Evolutionary conservation across 345 rosid genomes (phyloP), one percentile per base, ranked within the genome.

Genomic region (Laguncularia racemosa): DNA sequence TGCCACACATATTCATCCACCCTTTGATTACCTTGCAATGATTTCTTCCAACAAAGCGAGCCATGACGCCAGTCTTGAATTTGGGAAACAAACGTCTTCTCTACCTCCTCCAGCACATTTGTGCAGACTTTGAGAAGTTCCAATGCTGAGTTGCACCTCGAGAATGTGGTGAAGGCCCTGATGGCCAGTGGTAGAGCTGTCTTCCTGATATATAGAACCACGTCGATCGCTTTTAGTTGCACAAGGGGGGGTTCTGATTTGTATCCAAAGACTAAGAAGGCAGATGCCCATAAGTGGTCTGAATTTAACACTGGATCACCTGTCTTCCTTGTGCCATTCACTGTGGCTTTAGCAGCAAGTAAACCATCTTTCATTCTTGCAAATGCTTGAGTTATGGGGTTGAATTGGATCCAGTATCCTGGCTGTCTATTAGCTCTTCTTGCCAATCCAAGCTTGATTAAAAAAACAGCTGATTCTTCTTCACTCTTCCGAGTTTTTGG

Each of bases 1-100:
- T 83, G 90, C 96, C 96, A 92, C 71, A 92, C 92, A 44, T 86
- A 84, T 57, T 86, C 96, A 61, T 91, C 90, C 17, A 91, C 86
- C 56, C 75, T 76, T 55, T 75, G 77, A 17, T 68, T 75, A 12
- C 85, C 80, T 40, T 66, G 78, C 28, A 75, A 47, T 54, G 69
- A 77, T 66, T 81, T 88, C 77, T 76, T 91, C 98, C 98, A 91
- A 61, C 95, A 91, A 6, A 91, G 88, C 0, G 91, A 82, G 3
- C 83, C 85, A 8, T 82, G 92, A 55, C 92, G 81, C 92, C 86
- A 82, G 62, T 88, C 92, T 70, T 88, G 90, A 66, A 82, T 78
- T 71, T 91, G 96, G 26, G 92, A 79, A 58, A 88, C 86, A 55
- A 88, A 92, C 13, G 96, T 81, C 68, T 88, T 88, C 81, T 92